phyloP scores from a whole-genome alignment of 768 basidiomycete genomes.

The Lentinula lateritia region DNA sequence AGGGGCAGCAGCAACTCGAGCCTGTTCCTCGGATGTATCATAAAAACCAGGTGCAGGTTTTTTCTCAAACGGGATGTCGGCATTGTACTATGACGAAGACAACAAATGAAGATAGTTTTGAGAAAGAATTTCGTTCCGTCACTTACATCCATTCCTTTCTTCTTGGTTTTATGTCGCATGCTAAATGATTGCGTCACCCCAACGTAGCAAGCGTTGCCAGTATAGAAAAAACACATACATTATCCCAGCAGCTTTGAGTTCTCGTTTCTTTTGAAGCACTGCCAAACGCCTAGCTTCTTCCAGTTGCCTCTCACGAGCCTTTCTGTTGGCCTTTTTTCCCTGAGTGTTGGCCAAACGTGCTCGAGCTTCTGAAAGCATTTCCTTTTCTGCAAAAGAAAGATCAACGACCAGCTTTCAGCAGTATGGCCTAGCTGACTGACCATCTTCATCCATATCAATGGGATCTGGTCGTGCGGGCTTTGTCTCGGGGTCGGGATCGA shows the following conservation, averaged over 20 bases:
- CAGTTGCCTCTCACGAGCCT: constrained; percentile 93
- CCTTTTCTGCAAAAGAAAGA: constrained; percentile 66
- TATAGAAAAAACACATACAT: constrained; percentile 49
- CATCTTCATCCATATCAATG: constrained; percentile 99
- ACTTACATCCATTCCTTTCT: constrained; percentile 95
- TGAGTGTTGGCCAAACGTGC: constrained; percentile 98
- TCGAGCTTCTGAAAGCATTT: constrained; percentile 98
- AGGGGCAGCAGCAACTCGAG: constrained; percentile 79
- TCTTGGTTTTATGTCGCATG: constrained; percentile 91
- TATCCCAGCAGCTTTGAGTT: constrained; percentile 96
- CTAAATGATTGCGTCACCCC: constrained; percentile 28
- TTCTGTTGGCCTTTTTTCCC: constrained; percentile 98
- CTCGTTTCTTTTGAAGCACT: constrained; percentile 95
- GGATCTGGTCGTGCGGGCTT: constrained; percentile 98
- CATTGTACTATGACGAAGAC: constrained; percentile 68
- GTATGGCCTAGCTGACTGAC: constrained; percentile 26
- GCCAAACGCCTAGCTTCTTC: constrained; percentile 95
- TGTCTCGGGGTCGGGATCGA: constrained; percentile 98
- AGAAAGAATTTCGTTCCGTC: background rate
- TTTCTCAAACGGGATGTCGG: constrained; percentile 98
- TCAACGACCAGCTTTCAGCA: constrained; percentile 5
- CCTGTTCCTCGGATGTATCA: constrained; percentile 91
- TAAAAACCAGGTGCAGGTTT: constrained; percentile 94
- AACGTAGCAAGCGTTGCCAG: background rate
- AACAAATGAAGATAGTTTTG: background rate